A percentile compares a stretch with the other conserved stretches of the same genome.
These are phyloP conservation scores for Chytridium lagenaria DNA, from an alignment of 371 early-diverging fungal genomes.

Conservation along the genomic window DNA sequence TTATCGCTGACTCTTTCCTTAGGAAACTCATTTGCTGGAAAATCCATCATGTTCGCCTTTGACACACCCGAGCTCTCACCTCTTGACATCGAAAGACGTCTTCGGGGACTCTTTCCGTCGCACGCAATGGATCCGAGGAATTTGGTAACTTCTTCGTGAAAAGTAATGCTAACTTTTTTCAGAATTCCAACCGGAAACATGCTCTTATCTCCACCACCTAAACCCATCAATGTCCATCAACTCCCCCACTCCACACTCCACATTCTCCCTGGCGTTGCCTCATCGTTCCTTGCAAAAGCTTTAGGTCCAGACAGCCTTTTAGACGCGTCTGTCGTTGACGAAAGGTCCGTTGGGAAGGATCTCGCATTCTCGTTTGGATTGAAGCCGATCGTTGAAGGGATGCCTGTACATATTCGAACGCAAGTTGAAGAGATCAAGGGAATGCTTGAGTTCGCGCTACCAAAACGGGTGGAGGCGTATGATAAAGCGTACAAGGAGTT, in stretches of 20 bases:
- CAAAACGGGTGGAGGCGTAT: slow-evolving; percentile 14
- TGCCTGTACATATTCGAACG: not conserved
- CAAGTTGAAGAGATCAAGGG: not conserved
- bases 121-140: not conserved
- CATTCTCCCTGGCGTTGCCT: slow-evolving; percentile 11
- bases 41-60: slow-evolving; percentile 31
- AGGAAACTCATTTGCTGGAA: slow-evolving; percentile 32
- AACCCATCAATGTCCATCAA: slow-evolving; percentile 23
- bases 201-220: slow-evolving; percentile 20
- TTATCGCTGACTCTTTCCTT: not conserved
- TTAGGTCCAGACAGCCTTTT: slow-evolving; percentile 23
- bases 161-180: not conserved
- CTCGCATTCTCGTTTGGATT: not conserved
- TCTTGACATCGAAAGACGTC: slow-evolving; percentile 30
- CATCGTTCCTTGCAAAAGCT: slow-evolving; percentile 14
- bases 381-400: not conserved
- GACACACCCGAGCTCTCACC: slow-evolving; percentile 34
- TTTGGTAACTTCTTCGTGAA: not conserved
- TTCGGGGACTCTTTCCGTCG: not conserved
- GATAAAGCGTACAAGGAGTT: slow-evolving; percentile 24
- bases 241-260: slow-evolving; percentile 36
- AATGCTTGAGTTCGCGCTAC: not conserved
- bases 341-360: not conserved
- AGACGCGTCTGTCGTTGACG: not conserved
- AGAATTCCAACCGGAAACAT: not conserved